Conservation (phyloP, 2,329 filamentous ascomycete genomes). For the Eutypella sp. region DNA sequence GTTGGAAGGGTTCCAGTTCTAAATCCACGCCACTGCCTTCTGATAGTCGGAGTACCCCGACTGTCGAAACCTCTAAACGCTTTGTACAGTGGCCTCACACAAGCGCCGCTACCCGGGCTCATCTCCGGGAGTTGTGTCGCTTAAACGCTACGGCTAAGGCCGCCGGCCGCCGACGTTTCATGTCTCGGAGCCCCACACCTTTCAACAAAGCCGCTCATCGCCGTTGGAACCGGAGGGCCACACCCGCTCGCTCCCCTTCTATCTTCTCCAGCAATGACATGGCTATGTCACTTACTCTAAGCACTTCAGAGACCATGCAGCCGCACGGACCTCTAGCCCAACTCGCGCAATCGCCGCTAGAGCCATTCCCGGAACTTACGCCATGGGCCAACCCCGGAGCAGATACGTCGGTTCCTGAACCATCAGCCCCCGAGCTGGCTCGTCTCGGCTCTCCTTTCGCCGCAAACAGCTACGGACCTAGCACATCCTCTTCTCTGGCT, state of each 20-base stretch:
- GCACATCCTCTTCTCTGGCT: slow-evolving; percentile 47
- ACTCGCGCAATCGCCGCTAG: slow-evolving; percentile 43
- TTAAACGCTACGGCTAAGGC: slow-evolving; percentile 42
- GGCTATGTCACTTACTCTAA: slow-evolving; percentile 56
- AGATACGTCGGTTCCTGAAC: slow-evolving; percentile 3
- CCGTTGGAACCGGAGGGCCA: slow-evolving; percentile 44
- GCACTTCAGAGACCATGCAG: slow-evolving; percentile 62
- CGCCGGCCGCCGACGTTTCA: slow-evolving; percentile 40
- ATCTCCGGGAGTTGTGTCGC: slow-evolving; percentile 59
- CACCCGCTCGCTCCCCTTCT: slow-evolving; percentile 40
- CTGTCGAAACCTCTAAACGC: slow-evolving; percentile 38
- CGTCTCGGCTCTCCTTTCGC: slow-evolving; percentile 52
- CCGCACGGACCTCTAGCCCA: slow-evolving; percentile 56
- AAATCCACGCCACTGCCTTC: slow-evolving; percentile 24
- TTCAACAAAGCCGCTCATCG: slow-evolving; percentile 48
- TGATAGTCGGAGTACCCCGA: slow-evolving; percentile 55
- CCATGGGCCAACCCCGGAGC: slow-evolving; percentile 3
- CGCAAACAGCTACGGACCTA: slow-evolving; percentile 57
- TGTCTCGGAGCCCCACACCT: slow-evolving; percentile 51
- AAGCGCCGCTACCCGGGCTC: slow-evolving; percentile 55
- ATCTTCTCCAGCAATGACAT: slow-evolving; percentile 59
- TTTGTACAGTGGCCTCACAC: slow-evolving; percentile 62
- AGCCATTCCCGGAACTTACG: slow-evolving; percentile 15
- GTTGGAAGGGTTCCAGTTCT: slow-evolving; percentile 58
- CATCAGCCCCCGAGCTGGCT: slow-evolving; percentile 20